Evolutionary conservation across 768 basidiomycete species (phyloP), one percentile per base, ranked within the genome.

Genomic region (Boletus insuetus): DNA sequence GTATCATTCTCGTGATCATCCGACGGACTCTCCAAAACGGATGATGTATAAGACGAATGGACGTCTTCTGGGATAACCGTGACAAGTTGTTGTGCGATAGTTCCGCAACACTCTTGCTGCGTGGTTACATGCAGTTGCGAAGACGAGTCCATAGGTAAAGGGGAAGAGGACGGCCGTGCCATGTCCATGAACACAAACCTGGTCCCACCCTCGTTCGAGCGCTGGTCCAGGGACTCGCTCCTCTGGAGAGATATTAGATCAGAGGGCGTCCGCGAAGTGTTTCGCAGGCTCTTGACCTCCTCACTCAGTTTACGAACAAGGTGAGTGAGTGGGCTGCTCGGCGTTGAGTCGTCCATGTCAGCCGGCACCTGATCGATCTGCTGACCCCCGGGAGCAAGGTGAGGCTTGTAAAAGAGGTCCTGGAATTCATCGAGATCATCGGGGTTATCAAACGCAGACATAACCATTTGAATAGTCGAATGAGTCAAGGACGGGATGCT

Each of bases 351-450:
- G 32, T 55, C 68, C 24, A 70, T 65, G 47, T 74, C 70, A 3
- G 67, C 55, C 22, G 69, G 67, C 22, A 75, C 59, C 58, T 53
- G 67, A 38, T 38, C 62, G 54, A 41, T 26, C 46, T 39, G n/a
- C 32, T 41, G 55, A 37, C 42, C 48, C 13, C 44, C 31, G 7
- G 41, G 43, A 17, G 40, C 0, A 22, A 51, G 26, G 12, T 31
- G 54, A 4, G 86, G 86, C 40, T 74, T 75, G 66, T 86, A 90
- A 69, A 91, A 91, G 9, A 91, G 74, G 62, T 90, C 86, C 37
- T 81, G 82, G 74, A 87, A 91, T 12, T 80, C 77, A n/a, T 88
- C 86, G 8, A 90, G 74, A 58, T 90, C 87, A 53, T 86, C 84
- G 0, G 80, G 77, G 53, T 75, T 78, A 11, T 82, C 80, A 35